These are phyloP conservation scores for Candida sp. DNA, from an alignment of 1,139 yeast species.

Conservation along the genomic window DNA sequence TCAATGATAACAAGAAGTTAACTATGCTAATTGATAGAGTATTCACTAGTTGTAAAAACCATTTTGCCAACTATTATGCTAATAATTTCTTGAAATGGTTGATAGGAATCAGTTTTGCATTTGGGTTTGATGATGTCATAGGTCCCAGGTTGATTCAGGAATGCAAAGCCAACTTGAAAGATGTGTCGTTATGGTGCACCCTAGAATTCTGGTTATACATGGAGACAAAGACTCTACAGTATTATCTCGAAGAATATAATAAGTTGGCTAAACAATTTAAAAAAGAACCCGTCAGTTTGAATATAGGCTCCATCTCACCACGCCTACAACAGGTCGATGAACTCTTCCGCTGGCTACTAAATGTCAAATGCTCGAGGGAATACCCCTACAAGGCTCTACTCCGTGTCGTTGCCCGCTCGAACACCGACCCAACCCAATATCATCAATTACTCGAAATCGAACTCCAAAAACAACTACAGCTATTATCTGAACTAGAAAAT, in stretches of 20 bases:
- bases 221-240: background rate
- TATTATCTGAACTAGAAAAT: background rate
- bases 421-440: background rate
- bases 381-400: background rate
- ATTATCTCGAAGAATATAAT: background rate
- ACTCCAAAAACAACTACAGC: background rate
- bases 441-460: background rate
- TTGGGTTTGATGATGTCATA: constrained; percentile 4
- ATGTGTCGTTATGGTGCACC: constrained; percentile 33
- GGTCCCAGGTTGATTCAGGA: constrained; percentile 3
- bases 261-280: background rate
- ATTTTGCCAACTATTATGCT: constrained; percentile 43
- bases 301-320: background rate
- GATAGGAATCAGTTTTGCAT: constrained; percentile 10
- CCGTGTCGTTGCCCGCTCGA: background rate
- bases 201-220: constrained; percentile 7
- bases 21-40: constrained; percentile 15
- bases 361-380: background rate
- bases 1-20: constrained; percentile 3
- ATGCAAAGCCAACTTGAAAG: constrained; percentile 23
- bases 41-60: constrained; percentile 29
- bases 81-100: constrained; percentile 32
- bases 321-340: background rate
- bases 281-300: background rate
- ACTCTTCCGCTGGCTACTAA: background rate